phyloP scores from a whole-genome alignment of 2,329 filamentous ascomycete species.

The Aspergillus amoenus region DNA sequence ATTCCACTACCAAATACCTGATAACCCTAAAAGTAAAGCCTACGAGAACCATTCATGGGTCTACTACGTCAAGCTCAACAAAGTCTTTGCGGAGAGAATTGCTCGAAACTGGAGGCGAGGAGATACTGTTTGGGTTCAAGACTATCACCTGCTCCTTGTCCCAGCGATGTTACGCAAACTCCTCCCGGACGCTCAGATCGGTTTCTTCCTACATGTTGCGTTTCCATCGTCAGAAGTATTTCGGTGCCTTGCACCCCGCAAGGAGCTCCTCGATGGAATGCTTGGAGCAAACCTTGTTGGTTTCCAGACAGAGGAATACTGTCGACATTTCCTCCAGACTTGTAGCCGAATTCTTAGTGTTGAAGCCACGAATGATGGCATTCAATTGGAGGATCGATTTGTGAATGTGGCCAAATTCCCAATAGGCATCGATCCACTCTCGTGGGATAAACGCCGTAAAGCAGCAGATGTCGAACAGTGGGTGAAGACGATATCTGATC shows the following conservation, averaged over 20 bases:
- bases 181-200: conserved; percentile 84
- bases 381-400: conserved; percentile 90
- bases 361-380: conserved; percentile 81
- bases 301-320: conserved; percentile 92
- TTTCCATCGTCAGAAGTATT: conserved; percentile 97
- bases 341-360: conserved; percentile 89
- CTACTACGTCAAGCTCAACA: conserved; percentile 89
- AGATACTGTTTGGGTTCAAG: conserved; percentile 91
- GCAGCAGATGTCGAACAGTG: conserved; percentile 73
- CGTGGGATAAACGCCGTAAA: conserved; percentile 68
- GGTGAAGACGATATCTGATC: conserved; percentile 76
- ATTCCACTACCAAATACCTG: conserved; percentile 96
- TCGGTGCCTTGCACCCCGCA: conserved; percentile 82
- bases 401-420: conserved; percentile 82
- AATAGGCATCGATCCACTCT: conserved; percentile 86
- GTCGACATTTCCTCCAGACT: conserved; percentile 90
- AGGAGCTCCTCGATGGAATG: conserved; percentile 85
- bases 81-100: conserved; percentile 88
- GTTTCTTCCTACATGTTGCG: conserved; percentile 91
- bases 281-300: conserved; percentile 88
- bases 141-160: conserved; percentile 89
- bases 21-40: conserved; percentile 97
- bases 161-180: conserved; percentile 87
- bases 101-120: conserved; percentile 90
- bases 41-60: conserved; percentile 97